Conservation (phyloP, 2,329 filamentous ascomycete genomes). For the Pseudocercospora fuligena region DNA sequence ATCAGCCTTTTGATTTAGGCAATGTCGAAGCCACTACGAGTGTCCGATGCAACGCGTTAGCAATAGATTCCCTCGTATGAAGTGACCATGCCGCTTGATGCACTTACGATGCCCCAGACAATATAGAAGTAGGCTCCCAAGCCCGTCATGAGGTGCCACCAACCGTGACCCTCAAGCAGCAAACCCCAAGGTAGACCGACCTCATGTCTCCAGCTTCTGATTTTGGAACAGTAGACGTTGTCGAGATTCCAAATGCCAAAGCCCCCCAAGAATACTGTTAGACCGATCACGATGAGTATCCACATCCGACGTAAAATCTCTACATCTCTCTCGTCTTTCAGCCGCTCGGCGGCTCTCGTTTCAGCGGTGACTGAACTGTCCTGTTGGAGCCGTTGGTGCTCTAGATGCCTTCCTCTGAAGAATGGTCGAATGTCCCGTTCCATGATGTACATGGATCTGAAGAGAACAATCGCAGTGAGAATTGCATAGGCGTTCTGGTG, state of each 20-base stretch:
- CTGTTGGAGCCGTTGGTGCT: slow-evolving; percentile 41
- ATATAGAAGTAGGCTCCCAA: slow-evolving; percentile 87
- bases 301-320: slow-evolving; percentile 72
- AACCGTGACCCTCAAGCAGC: slow-evolving; percentile 73
- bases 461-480: slow-evolving; percentile 71
- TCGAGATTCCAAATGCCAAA: slow-evolving; percentile 81
- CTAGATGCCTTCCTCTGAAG: slow-evolving; percentile 50
- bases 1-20: slow-evolving; percentile 72
- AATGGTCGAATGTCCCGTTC: slow-evolving; percentile 66
- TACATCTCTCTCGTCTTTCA: slow-evolving; percentile 60
- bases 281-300: slow-evolving; percentile 71
- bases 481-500: slow-evolving; percentile 80
- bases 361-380: slow-evolving; percentile 31
- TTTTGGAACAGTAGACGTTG: slow-evolving; percentile 71
- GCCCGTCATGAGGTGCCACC: slow-evolving; percentile 83
- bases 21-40: slow-evolving; percentile 69
- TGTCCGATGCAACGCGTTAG: background rate
- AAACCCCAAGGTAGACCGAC: slow-evolving; percentile 81
- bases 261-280: slow-evolving; percentile 73
- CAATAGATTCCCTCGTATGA: background rate
- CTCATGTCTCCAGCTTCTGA: slow-evolving; percentile 68
- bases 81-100: background rate
- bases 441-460: slow-evolving; percentile 79
- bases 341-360: slow-evolving; percentile 46
- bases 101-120: slow-evolving; percentile 66